Evolutionary conservation across 441 rosid species (phyloP), one percentile per base, ranked within the genome.

Genomic region (Gossypium aridum): DNA sequence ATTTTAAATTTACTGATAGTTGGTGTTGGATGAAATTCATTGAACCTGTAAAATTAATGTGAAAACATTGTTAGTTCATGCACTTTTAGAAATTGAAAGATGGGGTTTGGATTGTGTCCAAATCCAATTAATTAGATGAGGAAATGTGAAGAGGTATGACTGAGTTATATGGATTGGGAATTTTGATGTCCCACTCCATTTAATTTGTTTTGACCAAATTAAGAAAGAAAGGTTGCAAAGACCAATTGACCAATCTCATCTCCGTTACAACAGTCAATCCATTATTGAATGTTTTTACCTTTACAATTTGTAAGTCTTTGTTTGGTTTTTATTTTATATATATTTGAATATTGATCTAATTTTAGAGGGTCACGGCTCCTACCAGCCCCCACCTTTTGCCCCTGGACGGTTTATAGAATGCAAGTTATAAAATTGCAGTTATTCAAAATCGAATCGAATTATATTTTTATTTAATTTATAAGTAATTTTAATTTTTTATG

Each of bases 21-120:
- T 17, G 25, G 51, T 74, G 67, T 3, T 14, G 3, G 83, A 80
- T 80, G 76, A 0, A 74, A 73, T 76, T 77, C 87, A 79, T 53
- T 84, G 87, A 80, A 80, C 78, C 70, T 77, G 72, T 56, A 51
- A 70, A 19, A 23, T 1, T 13, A 45, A 34, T 39, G n/a, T 39
- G 19, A 51, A 54, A 71, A 17, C 31, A 64, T 25, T 7, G 7
- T 1, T 51, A 77, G 77, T 82, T 78, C 82, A 59, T 80, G 77
- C 61, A 79, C 79, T 54, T 60, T 9, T 12, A 12, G 4, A 56
- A 56, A n/a, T 2, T 2, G 22, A 22, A 23, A 0, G 16, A 56
- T 17, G 20, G 13, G 9, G 28, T 19, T 20, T 20, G 62, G 4
- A 23, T 23, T 3, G 4, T 39, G 70, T 65, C 55, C 26, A 43